Evolutionary conservation across 257 asterid species (phyloP), one percentile per base, ranked within the genome.

Genomic region (Solanum sejunctum): DNA sequence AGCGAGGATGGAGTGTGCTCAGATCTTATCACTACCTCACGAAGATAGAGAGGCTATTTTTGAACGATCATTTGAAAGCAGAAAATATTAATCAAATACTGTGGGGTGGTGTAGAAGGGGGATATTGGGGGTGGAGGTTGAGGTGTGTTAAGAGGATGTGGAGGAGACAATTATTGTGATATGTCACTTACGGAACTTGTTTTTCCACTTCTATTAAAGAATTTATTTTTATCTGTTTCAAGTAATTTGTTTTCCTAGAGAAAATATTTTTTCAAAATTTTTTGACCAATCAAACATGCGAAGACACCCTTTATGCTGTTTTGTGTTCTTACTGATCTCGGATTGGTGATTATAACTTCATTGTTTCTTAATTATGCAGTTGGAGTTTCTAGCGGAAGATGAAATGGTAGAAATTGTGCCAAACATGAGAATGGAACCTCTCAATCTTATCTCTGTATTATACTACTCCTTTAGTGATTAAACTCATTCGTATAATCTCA

Each of bases 301-400:
- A 66, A 36, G 0, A 69, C 77, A 17, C 8, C 51, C 23, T 36
- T 13, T 75, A 43, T 75, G 81, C 17, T 75, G 57, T 51, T 75
- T 71, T 36, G 0, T 51, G 61, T 78, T 78, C 26, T 26, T 78
- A 23, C 10, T 52, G 17, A 28, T 78, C 23, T 78, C 0, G 0
- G 15, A 78, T 32, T 23, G 0, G 60, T 75, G 82, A 23, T 23
- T 1, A 26, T 78, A 9, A 78, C 17, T 64, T 81, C 21, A 16
- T 57, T 54, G 63, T 78, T 66, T 83, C 21, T 83, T 45, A 75
- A 70, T 87, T 57, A 32, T 58, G 91, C 92, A 94, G 99, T 52
- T 97, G 92, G 98, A 97, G 93, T 97, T 97, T 92, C 92, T 97
- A 18, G 97, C 99, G 1, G 99, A 97, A 91, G 99, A 97, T 89